A percentile compares a stretch with the other conserved stretches of the same genome.
Evolutionary conservation across 1,284 basidiomycete genomes (phyloP).

Genomic region (Trichosporon coremiiforme): DNA sequence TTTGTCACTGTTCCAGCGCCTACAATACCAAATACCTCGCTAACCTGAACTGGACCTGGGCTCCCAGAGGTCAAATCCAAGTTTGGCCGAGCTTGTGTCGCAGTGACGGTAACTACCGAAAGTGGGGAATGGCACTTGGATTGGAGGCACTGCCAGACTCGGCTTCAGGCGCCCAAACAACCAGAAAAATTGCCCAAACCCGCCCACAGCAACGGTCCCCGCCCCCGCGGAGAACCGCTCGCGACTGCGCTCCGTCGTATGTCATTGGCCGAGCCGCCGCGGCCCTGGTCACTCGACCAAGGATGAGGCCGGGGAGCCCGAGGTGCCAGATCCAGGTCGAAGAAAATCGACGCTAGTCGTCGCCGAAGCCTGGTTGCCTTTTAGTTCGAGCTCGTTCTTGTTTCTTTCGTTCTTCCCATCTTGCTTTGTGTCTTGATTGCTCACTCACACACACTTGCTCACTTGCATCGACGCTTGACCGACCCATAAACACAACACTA

Average conservation of each 20-base stretch:
- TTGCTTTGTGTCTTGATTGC: not conserved
- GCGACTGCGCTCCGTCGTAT: not conserved
- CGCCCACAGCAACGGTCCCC: not conserved
- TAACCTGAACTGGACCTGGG: not conserved
- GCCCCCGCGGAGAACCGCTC: conserved; percentile 19
- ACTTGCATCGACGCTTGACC: not conserved
- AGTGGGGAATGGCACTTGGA: conserved; percentile 8
- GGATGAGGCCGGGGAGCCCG: not conserved
- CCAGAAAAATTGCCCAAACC: not conserved
- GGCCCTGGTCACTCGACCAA: not conserved
- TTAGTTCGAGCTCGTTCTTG: not conserved
- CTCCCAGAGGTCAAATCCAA: not conserved
- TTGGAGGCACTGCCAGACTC: not conserved
- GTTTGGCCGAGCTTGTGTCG: not conserved
- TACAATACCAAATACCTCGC: not conserved
- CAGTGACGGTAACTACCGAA: not conserved
- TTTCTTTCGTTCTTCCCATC: not conserved
- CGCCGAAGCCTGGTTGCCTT: conserved; percentile 1
- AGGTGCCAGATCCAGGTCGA: conserved; percentile 1
- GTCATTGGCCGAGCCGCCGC: not conserved
- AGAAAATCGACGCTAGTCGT: conserved; percentile 1
- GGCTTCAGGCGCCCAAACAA: not conserved
- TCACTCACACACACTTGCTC: not conserved
- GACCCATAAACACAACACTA: not conserved
- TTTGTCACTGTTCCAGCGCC: not conserved